A percentile compares a stretch with the other conserved stretches of the same genome.
Evolutionary conservation across 1,139 yeast genomes (phyloP).

Genomic region (Lodderomyces elongisporus): DNA sequence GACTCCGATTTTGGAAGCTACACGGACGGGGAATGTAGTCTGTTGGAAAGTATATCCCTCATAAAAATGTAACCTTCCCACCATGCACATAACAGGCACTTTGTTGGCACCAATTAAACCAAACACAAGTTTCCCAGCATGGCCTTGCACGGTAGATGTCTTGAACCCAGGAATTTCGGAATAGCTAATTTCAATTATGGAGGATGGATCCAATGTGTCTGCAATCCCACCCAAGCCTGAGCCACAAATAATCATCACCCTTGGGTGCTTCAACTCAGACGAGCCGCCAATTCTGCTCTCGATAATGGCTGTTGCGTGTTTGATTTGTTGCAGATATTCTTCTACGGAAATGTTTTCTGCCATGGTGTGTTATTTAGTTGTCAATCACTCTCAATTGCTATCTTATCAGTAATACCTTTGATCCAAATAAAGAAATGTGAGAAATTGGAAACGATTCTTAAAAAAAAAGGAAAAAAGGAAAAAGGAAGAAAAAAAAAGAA

Average conservation of each 20-base stretch:
- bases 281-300: constrained; percentile 5
- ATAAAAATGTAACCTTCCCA: constrained; percentile 86
- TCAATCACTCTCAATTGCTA: too few species aligned
- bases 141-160: constrained; percentile 83
- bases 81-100: constrained; percentile 88
- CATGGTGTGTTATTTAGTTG: constrained; percentile 5
- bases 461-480: constrained; percentile 1
- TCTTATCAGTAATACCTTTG: too few species aligned
- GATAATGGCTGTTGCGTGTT: constrained; percentile 11
- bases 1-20: constrained; percentile 61
- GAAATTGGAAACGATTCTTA: background rate
- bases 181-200: constrained; percentile 54
- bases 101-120: constrained; percentile 66
- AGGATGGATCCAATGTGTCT: constrained; percentile 37
- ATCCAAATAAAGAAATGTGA: too few species aligned
- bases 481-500: background rate
- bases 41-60: constrained; percentile 83
- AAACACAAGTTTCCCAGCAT: constrained; percentile 75
- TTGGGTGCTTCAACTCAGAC: constrained; percentile 33
- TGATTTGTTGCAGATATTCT: constrained; percentile 11
- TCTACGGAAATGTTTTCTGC: constrained; percentile 11
- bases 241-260: constrained; percentile 83
- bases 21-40: constrained; percentile 82
- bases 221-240: constrained; percentile 92
- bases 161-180: constrained; percentile 74